A percentile compares a stretch with the other conserved stretches of the same genome.
Conservation (phyloP, 1,284 basidiomycete genomes). For the Heimioporus punctisporus region DNA sequence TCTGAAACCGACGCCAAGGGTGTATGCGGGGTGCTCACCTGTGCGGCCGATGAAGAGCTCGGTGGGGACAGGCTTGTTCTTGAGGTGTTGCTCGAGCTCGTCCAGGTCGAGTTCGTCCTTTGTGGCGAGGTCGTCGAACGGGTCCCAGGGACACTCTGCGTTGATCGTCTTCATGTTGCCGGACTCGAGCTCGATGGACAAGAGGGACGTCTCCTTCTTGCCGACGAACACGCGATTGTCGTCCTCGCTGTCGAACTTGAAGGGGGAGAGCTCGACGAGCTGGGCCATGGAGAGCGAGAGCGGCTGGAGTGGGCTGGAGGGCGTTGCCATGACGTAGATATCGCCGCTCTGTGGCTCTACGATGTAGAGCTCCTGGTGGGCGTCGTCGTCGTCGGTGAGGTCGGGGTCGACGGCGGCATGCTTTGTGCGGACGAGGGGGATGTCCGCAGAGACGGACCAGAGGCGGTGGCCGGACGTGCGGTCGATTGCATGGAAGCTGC, state of each 20-base stretch:
- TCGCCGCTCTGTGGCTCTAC: constrained; percentile 92
- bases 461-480: constrained; percentile 74
- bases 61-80: constrained; percentile 41
- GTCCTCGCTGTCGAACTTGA: constrained; percentile 72
- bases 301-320: constrained; percentile 70
- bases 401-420: constrained; percentile 61
- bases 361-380: constrained; percentile 78
- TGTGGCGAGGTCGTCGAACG: constrained; percentile 52
- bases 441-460: constrained; percentile 78
- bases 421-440: constrained; percentile 70
- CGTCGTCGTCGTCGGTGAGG: constrained; percentile 52
- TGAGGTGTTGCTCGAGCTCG: constrained; percentile 65
- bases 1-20: constrained; percentile 6
- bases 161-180: constrained; percentile 82
- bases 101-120: constrained; percentile 60
- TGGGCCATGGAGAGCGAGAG: constrained; percentile 87
- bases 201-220: constrained; percentile 80
- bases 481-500: constrained; percentile 87
- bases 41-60: constrained; percentile 84
- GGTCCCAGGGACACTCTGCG: constrained; percentile 77
- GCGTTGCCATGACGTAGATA: constrained; percentile 79
- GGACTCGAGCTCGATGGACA: constrained; percentile 83
- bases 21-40: constrained; percentile 49
- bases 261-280: constrained; percentile 87
- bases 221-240: constrained; percentile 80